Base-by-base conservation (phyloP, 331 rosid species). In the Phaseolus coccineus region DNA sequence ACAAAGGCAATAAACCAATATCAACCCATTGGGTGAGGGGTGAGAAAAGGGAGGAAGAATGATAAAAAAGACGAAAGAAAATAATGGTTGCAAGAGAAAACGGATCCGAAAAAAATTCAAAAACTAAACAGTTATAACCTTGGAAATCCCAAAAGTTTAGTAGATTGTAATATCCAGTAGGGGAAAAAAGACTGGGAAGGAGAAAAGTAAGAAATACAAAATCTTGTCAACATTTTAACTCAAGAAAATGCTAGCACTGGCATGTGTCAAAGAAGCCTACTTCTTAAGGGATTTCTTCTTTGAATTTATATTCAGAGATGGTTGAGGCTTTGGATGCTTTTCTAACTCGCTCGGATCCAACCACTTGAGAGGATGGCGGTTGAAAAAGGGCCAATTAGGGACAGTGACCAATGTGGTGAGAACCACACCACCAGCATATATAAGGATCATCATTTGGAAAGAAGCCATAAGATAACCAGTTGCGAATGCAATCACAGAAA, bases 371-470 rank as follows among this genome's bases (percentile, higher is more conserved):
- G 97, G 92, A 77, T 92, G 91, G 74, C 76, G 85, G 79, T 94
- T 94, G 84, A 86, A 88, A 24, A 81, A 81, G 27, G 97, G 96
- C 97, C 97, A 94, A 80, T 94, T 91, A 6, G 98, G 97, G 62
- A 92, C 84, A 13, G 97, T 91, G 61, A 91, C 87, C 78, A 92
- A 74, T 47, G 97, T 85, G 82, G 97, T 88, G 79, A 94, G 90
- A 77, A 89, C 76, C 83, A 91, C 92, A 10, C 98, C 98, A 13
- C 90, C 96, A 7, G 93, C 89, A n/a, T 92, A 92, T 12, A 78
- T 76, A 84, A 91, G 79, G 13, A 91, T 65, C 98, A 94, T 92
- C 83, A 75, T 24, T 88, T 84, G 92, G 81, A 94, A 94, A 72
- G 97, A 92, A 65, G 90, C 89, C 83, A 59, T 37, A 9, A 86